Percentiles rank a stretch among this genome's conserved stretches.
Conservation (phyloP, 176 grass and related monocot species). For the Lolium rigidum region DNA sequence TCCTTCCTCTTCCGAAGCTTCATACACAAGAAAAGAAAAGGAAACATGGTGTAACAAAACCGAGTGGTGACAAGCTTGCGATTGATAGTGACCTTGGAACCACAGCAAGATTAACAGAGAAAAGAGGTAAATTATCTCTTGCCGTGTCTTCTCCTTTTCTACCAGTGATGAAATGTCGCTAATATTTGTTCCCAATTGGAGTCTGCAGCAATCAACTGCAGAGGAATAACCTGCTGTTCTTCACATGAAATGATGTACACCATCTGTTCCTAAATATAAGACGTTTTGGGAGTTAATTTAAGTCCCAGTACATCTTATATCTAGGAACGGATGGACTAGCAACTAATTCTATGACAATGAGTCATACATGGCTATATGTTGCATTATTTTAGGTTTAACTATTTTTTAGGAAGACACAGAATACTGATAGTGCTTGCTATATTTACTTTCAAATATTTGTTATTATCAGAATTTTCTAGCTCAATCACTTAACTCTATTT, state of each 20-base stretch:
- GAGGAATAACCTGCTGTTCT: constrained; percentile 22
- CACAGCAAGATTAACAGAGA: constrained; percentile 47
- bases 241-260: background rate
- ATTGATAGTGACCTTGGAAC: constrained; percentile 42
- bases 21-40: constrained; percentile 85
- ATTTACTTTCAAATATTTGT: background rate
- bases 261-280: no score
- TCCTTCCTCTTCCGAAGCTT: constrained; percentile 83
- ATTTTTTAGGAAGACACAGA: background rate
- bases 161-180: background rate
- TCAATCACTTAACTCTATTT: constrained; percentile 33
- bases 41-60: constrained; percentile 64
- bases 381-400: background rate
- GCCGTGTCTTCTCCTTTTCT: constrained; percentile 1
- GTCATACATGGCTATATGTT: background rate
- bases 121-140: constrained; percentile 58
- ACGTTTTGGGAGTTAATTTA: no score
- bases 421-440: constrained; percentile 1
- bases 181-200: background rate
- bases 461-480: constrained; percentile 32
- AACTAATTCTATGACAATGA: constrained; percentile 5
- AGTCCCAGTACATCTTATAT: no score
- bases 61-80: constrained; percentile 41
- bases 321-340: background rate
- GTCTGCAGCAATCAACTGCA: constrained; percentile 16